Base-by-base conservation (phyloP, 805 yeast species). In the Barnettozyma californica region DNA sequence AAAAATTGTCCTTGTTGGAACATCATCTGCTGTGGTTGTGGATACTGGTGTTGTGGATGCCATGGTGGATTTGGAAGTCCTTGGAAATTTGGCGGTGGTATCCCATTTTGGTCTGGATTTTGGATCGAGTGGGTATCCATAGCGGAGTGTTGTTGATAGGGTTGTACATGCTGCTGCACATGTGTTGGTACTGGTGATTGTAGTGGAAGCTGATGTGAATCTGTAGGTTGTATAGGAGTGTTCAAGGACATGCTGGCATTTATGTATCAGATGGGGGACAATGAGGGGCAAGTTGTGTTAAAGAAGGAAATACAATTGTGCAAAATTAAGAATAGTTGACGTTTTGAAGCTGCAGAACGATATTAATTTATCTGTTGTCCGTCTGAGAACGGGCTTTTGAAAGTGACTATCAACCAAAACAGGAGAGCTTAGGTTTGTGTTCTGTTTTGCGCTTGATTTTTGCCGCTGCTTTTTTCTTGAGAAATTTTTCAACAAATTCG, bases 181-280 rank as follows among this genome's bases (percentile, higher is more conserved):
- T 21, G 31, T 31, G 45, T 23, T 34, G 31, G 25, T 34, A 14
- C 18, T 23, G 38, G n/a, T 26, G 31, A 14, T n/a, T 18, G 38
- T 5, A 35, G 14, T 11, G 13, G 38, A 35, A 18, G 34, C 14
- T 31, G 48, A 8, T 27, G 26, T 16, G 33, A 26, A 11, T 34
- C 40, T 23, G 43, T 18, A 34, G 23, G 38, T 14, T 38, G 42
- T 45, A 31, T 33, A 21, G 25, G 40, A n/a, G 40, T 23, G 26
- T 45, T 40, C 43, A 45, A 21, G 16, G 48, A 39, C 48, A 45
- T 45, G 44, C 16, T 45, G 38, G 48, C 48, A 45, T 45, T 23
- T 38, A 14, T 21, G 27, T 14, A 31, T n/a, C 21, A 14, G n/a
- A 18, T 16, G 20, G 25, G 23, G 38, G n/a, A 21, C 26, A 41